Conservation (phyloP, 805 yeast species). For the Sugiyamaella floridensis region DNA sequence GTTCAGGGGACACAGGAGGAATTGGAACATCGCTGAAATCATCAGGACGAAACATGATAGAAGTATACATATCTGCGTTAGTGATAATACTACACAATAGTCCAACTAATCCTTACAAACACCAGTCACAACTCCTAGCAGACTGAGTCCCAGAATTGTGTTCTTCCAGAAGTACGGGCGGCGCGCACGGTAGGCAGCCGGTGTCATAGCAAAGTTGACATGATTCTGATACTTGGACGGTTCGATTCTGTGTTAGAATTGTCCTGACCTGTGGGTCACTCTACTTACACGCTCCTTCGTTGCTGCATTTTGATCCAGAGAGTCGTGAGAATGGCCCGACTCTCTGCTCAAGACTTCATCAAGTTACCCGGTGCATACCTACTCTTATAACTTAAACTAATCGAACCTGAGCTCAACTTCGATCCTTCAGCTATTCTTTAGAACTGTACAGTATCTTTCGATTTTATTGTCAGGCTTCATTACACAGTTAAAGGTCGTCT, state of each 20-base stretch:
- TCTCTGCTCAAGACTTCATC: neutral
- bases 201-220: conserved; percentile 78
- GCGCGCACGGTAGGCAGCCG: conserved; percentile 87
- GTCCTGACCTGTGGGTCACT: no score
- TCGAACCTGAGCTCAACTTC: no score
- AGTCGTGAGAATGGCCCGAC: neutral
- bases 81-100: neutral
- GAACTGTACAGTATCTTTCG: no score
- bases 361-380: neutral
- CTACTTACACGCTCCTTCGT: neutral
- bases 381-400: neutral
- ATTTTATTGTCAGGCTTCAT: no score
- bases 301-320: neutral
- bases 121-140: conserved; percentile 60
- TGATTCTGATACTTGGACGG: conserved; percentile 53
- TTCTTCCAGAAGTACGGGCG: conserved; percentile 78
- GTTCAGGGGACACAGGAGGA: conserved; percentile 81
- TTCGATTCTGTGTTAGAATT: conserved; percentile 14
- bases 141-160: conserved; percentile 50
- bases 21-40: conserved; percentile 84
- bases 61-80: conserved; percentile 21
- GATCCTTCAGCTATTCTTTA: no score
- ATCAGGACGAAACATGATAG: conserved; percentile 51
- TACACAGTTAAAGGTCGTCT: neutral
- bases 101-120: conserved; percentile 45